Evolutionary conservation across 2,329 filamentous ascomycete species (phyloP).

Genomic region (Eurotiales sp.): DNA sequence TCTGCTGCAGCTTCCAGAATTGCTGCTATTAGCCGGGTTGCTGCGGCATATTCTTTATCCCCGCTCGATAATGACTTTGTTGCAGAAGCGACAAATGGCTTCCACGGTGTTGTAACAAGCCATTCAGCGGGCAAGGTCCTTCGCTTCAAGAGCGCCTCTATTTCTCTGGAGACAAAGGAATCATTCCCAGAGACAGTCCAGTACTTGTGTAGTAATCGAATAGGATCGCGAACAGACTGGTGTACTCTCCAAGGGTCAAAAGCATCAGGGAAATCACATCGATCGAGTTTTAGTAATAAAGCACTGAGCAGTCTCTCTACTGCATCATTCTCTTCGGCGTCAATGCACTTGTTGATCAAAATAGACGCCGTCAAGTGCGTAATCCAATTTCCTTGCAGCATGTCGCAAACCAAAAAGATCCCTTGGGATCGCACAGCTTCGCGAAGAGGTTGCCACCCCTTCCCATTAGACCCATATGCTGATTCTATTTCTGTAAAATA

Average conservation of each 20-base stretch:
- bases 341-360: conserved; percentile 32
- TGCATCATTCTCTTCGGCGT: conserved; percentile 32
- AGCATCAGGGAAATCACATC: conserved; percentile 26
- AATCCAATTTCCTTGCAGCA: conserved; percentile 35
- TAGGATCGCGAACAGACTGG: conserved; percentile 23
- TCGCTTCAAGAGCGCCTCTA: conserved; percentile 32
- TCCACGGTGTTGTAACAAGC: conserved; percentile 39
- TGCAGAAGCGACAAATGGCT: conserved; percentile 32
- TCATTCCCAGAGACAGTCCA: conserved; percentile 18
- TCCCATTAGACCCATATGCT: conserved; percentile 31
- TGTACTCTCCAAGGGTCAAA: conserved; percentile 22
- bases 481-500: conserved; percentile 41
- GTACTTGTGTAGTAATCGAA: conserved; percentile 31
- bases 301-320: conserved; percentile 32
- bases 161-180: conserved; percentile 31
- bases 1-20: conserved; percentile 27
- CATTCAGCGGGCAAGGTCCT: conserved; percentile 35
- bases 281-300: conserved; percentile 26
- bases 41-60: conserved; percentile 30
- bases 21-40: conserved; percentile 29
- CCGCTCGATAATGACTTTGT: conserved; percentile 34
- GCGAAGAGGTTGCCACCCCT: conserved; percentile 39
- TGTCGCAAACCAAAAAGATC: conserved; percentile 33
- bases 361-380: conserved; percentile 28
- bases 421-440: conserved; percentile 40